Conservation (phyloP, 352 stramenopile genomes). For the Pythium scleroteichum region DNA sequence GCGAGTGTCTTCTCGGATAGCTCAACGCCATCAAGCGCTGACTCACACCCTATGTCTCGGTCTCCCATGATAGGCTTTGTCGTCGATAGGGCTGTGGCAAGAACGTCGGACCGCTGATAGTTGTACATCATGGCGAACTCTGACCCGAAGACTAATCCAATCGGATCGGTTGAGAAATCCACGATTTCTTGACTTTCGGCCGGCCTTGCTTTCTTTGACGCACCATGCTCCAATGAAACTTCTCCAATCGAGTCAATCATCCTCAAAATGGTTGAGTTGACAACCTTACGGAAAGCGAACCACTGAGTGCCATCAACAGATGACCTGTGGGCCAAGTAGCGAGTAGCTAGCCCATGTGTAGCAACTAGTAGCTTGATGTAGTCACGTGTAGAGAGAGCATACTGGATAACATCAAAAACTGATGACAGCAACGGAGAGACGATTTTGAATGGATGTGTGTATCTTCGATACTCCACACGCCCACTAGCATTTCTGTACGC, state of each 20-base stretch:
- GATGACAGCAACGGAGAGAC: constrained; percentile 15
- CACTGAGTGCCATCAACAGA: constrained; percentile 12
- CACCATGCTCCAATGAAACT: constrained; percentile 17
- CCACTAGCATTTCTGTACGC: neutral
- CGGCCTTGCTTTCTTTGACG: constrained; percentile 22
- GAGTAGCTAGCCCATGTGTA: constrained; percentile 1
- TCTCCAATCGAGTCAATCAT: neutral
- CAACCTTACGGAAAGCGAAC: constrained; percentile 10
- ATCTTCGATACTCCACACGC: constrained; percentile 13
- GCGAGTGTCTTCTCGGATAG: constrained; percentile 3
- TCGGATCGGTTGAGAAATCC: neutral
- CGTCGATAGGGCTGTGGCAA: neutral
- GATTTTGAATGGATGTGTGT: constrained; percentile 16
- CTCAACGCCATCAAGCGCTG: neutral
- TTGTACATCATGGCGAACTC: constrained; percentile 16
- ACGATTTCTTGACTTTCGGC: neutral
- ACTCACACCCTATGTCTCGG: no score
- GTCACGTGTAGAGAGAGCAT: constrained; percentile 10
- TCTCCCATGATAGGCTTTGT: no score
- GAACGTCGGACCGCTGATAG: constrained; percentile 1
- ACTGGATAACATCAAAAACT: constrained; percentile 8
- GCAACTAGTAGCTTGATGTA: constrained; percentile 11
- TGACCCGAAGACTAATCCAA: constrained; percentile 11
- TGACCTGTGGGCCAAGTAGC: neutral
- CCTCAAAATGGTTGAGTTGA: constrained; percentile 2